Evolutionary conservation across 768 basidiomycete genomes (phyloP).

Genomic region (Rhodosporidiobolus odoratus): DNA sequence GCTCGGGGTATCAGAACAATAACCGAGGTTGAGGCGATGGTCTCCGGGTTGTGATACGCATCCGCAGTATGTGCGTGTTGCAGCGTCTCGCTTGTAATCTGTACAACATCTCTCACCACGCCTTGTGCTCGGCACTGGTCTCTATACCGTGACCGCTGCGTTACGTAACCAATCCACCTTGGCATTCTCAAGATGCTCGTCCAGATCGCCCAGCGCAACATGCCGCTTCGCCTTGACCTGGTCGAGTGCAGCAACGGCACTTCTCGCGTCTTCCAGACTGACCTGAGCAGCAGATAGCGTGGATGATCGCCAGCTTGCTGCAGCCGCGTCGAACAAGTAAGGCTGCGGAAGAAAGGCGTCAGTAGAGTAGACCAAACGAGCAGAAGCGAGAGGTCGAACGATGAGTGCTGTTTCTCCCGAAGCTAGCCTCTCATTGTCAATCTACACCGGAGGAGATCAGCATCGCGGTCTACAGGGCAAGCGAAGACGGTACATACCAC

Average conservation of each 20-base stretch:
- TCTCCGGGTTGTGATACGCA: neutral
- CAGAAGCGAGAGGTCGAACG: constrained; percentile 49
- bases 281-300: constrained; percentile 48
- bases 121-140: neutral
- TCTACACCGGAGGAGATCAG: constrained; percentile 46
- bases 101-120: neutral
- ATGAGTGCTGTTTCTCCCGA: constrained; percentile 56
- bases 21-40: constrained; percentile 18
- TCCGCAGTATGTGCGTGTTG: no score
- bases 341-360: constrained; percentile 4
- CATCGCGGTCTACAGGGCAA: neutral
- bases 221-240: constrained; percentile 57
- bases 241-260: constrained; percentile 53
- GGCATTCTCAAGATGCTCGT: constrained; percentile 74
- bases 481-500: constrained; percentile 53
- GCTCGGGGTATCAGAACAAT: constrained; percentile 69
- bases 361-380: neutral
- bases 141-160: neutral
- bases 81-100: neutral
- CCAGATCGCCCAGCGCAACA: constrained; percentile 67
- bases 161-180: constrained; percentile 55
- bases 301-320: constrained; percentile 5
- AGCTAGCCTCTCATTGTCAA: constrained; percentile 60
- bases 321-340: constrained; percentile 14
- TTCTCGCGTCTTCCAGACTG: constrained; percentile 52